Percentiles rank a stretch among this genome's conserved stretches.
These are phyloP conservation scores for Aureobasidium melanogenum DNA, from an alignment of 2,329 filamentous ascomycete species.

Conservation along the genomic window DNA sequence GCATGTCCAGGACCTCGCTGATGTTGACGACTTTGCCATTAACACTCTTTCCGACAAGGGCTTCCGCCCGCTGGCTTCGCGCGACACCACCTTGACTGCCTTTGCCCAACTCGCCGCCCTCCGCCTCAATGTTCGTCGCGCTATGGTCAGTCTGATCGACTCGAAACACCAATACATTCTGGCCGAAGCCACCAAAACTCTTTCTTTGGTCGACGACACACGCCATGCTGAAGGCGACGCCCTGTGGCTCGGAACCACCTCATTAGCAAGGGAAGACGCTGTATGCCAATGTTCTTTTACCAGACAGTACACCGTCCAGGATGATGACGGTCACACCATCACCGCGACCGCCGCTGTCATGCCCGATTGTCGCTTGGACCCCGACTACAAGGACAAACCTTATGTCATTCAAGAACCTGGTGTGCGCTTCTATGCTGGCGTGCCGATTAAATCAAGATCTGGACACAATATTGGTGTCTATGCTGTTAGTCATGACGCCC, in stretches of 20 bases:
- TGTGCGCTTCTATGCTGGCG: slow-evolving; percentile 26
- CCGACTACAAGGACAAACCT: slow-evolving; percentile 24
- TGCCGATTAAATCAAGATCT: slow-evolving; percentile 24
- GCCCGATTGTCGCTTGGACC: slow-evolving; percentile 24
- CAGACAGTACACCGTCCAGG: slow-evolving; percentile 1
- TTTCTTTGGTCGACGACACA: slow-evolving; percentile 30
- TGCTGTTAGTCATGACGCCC: slow-evolving; percentile 23
- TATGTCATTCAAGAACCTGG: slow-evolving; percentile 23
- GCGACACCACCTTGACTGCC: slow-evolving; percentile 27
- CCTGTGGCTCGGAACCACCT: slow-evolving; percentile 27
- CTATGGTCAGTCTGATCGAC: slow-evolving; percentile 38
- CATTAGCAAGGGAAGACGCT: slow-evolving; percentile 24
- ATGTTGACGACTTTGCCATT: background rate
- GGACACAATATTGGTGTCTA: slow-evolving; percentile 27
- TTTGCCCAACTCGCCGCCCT: slow-evolving; percentile 29
- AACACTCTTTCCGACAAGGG: slow-evolving; percentile 19
- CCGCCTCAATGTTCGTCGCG: slow-evolving; percentile 27
- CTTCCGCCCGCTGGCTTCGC: slow-evolving; percentile 19
- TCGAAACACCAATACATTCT: slow-evolving; percentile 41
- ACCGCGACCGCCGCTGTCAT: slow-evolving; percentile 7
- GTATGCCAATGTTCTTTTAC: slow-evolving; percentile 20
- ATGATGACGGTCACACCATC: background rate
- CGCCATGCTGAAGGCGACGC: slow-evolving; percentile 26
- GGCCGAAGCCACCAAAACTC: slow-evolving; percentile 38
- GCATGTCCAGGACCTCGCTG: slow-evolving; percentile 8